phyloP scores from a whole-genome alignment of 176 grass and related monocot genomes.

The Aegilops umbellulata region DNA sequence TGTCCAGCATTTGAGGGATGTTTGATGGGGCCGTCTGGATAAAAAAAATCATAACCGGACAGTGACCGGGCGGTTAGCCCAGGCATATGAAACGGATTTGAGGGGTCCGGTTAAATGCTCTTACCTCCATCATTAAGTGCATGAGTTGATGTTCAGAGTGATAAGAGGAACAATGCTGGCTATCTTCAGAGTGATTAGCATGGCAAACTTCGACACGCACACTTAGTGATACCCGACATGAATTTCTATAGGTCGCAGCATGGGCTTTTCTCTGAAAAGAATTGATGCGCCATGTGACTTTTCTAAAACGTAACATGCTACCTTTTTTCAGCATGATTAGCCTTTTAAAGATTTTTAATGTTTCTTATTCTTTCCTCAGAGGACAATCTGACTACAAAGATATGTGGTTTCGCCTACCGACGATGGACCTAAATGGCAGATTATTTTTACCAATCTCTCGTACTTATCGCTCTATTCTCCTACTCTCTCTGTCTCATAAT shows the following conservation, averaged over 20 bases:
- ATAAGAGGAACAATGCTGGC: not conserved
- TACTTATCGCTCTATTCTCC: too few species aligned
- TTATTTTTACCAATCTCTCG: too few species aligned
- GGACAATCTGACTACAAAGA: not conserved
- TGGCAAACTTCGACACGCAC: not conserved
- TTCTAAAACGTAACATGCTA: not conserved
- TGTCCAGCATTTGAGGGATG: too few species aligned
- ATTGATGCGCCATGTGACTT: not conserved
- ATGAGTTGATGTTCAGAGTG: not conserved
- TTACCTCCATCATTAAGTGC: not conserved
- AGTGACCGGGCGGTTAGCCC: too few species aligned
- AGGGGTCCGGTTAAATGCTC: too few species aligned
- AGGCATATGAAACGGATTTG: too few species aligned
- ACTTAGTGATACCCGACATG: constrained; percentile 25
- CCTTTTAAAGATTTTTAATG: not conserved
- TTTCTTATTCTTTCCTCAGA: not conserved
- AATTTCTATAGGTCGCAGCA: constrained; percentile 10
- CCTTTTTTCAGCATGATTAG: not conserved
- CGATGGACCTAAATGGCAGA: not conserved
- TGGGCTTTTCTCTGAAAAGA: constrained; percentile 21
- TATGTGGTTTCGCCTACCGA: not conserved
- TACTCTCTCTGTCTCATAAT: too few species aligned
- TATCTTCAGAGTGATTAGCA: not conserved
- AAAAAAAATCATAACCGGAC: too few species aligned
- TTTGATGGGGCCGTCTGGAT: too few species aligned